Conservation (phyloP, 805 yeast species). For the Ogataea philodendri region DNA sequence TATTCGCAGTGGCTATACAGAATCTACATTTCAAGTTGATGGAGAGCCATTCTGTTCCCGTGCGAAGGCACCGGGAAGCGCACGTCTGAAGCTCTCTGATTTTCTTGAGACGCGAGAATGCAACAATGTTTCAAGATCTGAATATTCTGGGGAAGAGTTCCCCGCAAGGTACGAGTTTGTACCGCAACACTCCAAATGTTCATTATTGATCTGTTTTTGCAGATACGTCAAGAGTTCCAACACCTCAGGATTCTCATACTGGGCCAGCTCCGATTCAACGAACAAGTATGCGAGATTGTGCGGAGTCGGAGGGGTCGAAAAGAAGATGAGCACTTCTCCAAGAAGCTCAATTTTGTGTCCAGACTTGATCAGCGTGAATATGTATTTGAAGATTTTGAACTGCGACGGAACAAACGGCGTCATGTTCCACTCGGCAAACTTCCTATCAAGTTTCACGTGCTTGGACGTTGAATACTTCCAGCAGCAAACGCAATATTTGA, state of each 20-base stretch:
- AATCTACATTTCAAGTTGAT: slow-evolving; percentile 7
- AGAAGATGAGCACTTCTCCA: slow-evolving; percentile 26
- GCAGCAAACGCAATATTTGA: slow-evolving; percentile 46
- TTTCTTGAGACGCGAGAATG: slow-evolving; percentile 8
- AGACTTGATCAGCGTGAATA: slow-evolving; percentile 13
- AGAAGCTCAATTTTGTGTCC: slow-evolving; percentile 24
- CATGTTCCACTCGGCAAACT: slow-evolving; percentile 36
- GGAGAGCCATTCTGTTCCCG: slow-evolving; percentile 7
- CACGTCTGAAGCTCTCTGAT: slow-evolving; percentile 15
- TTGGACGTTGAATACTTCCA: slow-evolving; percentile 36
- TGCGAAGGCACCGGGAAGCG: slow-evolving; percentile 17
- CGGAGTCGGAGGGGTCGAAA: slow-evolving; percentile 27
- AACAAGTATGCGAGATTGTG: slow-evolving; percentile 22
- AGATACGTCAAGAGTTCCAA: slow-evolving; percentile 22
- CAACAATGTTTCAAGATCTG: slow-evolving; percentile 7
- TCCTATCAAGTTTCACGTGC: slow-evolving; percentile 20
- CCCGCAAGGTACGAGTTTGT: slow-evolving; percentile 2
- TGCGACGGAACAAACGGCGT: slow-evolving; percentile 24
- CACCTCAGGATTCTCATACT: slow-evolving; percentile 14
- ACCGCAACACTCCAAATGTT: slow-evolving; percentile 24
- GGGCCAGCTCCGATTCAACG: slow-evolving; percentile 14
- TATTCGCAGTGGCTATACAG: slow-evolving; percentile 4
- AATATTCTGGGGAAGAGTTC: slow-evolving; percentile 9
- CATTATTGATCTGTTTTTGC: slow-evolving; percentile 19
- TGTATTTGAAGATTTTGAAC: slow-evolving; percentile 22